These are phyloP conservation scores for Colletotrichum sp. DNA, from an alignment of 2,329 filamentous ascomycete genomes.

Conservation along the genomic window DNA sequence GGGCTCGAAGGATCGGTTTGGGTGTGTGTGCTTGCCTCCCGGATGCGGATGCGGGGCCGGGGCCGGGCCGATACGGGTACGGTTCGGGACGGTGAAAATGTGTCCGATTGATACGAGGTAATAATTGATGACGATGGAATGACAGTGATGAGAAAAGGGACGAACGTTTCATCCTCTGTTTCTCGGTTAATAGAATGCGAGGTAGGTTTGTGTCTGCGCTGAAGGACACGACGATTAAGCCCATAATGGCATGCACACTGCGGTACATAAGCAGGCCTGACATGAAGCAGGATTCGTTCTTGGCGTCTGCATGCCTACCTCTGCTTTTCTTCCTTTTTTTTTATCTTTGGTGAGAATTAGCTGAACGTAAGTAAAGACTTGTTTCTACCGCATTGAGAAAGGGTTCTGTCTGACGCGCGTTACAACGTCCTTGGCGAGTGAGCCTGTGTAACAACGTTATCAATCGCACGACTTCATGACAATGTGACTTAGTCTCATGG, in stretches of 20 bases:
- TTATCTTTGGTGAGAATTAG: neutral
- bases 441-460: neutral
- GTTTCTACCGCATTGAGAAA: neutral
- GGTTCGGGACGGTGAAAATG: neutral
- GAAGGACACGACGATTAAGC: neutral
- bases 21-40: neutral
- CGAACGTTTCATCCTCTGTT: neutral
- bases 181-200: neutral
- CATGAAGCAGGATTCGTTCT: neutral
- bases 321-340: neutral
- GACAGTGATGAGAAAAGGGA: neutral
- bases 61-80: neutral
- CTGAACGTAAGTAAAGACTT: neutral
- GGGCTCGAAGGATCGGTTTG: neutral
- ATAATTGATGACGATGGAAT: neutral
- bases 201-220: neutral
- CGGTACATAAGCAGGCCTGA: neutral
- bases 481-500: rapidly evolving
- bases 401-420: neutral
- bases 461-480: neutral
- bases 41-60: neutral
- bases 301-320: neutral
- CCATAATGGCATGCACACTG: neutral
- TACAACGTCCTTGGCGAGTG: neutral
- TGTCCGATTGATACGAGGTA: neutral